These are phyloP conservation scores for Linanthus parryae DNA, from an alignment of 148 eudicot genomes.

Conservation along the genomic window DNA sequence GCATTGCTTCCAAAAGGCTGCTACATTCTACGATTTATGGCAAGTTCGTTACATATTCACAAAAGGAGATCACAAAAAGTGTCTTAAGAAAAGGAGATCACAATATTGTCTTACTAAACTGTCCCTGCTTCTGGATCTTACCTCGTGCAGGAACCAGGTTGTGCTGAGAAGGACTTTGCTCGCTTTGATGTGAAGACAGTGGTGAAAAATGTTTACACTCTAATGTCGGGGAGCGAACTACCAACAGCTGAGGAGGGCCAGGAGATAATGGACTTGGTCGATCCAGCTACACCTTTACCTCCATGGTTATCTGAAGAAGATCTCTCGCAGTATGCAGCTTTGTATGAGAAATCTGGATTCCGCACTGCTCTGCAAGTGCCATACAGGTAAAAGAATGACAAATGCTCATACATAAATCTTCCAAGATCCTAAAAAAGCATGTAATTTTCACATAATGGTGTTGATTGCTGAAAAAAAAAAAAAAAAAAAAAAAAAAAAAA, in stretches of 20 bases:
- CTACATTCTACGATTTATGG: slow-evolving; percentile 53
- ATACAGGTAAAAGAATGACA: too few relatives aligned
- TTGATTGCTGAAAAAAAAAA: too few relatives aligned
- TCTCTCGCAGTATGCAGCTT: slow-evolving; percentile 42
- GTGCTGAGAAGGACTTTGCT: slow-evolving; percentile 62
- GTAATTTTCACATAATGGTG: too few relatives aligned
- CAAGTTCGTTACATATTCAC: slow-evolving; percentile 1
- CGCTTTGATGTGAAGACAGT: slow-evolving; percentile 49
- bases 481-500: too few relatives aligned
- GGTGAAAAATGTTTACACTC: slow-evolving; percentile 41
- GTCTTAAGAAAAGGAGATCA: too few relatives aligned
- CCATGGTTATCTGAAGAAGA: slow-evolving; percentile 50
- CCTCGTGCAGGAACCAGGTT: slow-evolving; percentile 42
- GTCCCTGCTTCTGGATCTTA: too few relatives aligned
- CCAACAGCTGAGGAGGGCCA: slow-evolving; percentile 54
- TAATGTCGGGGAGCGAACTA: slow-evolving; percentile 42
- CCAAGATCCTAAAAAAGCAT: slow-evolving; percentile 41
- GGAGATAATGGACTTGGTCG: slow-evolving; percentile 64
- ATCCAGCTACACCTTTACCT: slow-evolving; percentile 39
- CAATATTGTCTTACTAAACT: too few relatives aligned
- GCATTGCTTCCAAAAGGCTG: slow-evolving; percentile 53
- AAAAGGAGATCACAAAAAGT: too few relatives aligned
- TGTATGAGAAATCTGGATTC: slow-evolving; percentile 61
- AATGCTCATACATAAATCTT: too few relatives aligned
- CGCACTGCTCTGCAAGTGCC: slow-evolving; percentile 53